Percentiles rank a stretch among this genome's conserved stretches.
Conservation (phyloP, 192 early-diverging fungal genomes). For the Gigaspora rosea region DNA sequence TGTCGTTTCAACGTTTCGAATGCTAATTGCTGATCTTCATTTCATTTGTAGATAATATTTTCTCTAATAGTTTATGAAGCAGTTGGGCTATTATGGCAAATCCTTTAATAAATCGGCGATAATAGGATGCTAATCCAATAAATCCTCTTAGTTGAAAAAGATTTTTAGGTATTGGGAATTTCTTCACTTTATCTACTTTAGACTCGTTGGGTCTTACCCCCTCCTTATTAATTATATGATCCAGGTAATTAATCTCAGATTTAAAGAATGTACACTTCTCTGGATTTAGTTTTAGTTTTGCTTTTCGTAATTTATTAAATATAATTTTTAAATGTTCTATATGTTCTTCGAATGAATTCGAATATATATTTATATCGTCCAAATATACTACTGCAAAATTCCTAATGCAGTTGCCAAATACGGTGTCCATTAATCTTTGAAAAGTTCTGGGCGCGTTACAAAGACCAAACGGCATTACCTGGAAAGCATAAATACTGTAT, state of each 20-base stretch:
- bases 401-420: slow-evolving; percentile 9
- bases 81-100: not conserved
- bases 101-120: not conserved
- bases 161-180: not conserved
- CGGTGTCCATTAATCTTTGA: slow-evolving; percentile 6
- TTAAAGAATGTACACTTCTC: not conserved
- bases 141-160: not conserved
- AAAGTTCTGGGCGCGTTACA: slow-evolving; percentile 34
- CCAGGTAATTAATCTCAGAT: not conserved
- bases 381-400: slow-evolving; percentile 32
- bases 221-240: not conserved
- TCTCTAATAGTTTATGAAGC: not conserved
- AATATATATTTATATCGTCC: slow-evolving; percentile 43
- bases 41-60: not conserved
- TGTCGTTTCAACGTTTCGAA: not conserved
- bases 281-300: not conserved
- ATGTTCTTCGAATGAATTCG: slow-evolving; percentile 32
- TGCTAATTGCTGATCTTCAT: not conserved
- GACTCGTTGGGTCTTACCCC: not conserved
- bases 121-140: not conserved
- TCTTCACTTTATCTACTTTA: not conserved
- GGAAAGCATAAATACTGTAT: slow-evolving; percentile 25
- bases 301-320: not conserved
- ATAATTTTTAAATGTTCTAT: not conserved
- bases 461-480: slow-evolving; percentile 37